Evolutionary conservation across 2,329 filamentous ascomycete genomes (phyloP), one percentile per base, ranked within the genome.

Genomic region (Dactylellina cionopaga): DNA sequence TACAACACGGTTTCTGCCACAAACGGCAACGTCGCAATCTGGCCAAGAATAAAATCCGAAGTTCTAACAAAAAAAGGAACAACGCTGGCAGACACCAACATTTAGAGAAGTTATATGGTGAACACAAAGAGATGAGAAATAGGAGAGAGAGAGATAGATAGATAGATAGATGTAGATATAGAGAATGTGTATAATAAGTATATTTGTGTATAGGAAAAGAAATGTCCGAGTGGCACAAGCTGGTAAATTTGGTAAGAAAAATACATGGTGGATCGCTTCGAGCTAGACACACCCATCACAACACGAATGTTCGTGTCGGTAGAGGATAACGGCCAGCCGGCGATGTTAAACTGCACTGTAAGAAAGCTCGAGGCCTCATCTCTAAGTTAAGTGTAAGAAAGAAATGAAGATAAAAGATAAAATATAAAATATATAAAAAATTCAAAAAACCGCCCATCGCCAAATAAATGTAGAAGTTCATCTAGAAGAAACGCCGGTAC

Each of bases 401-500:
- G 25, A 27, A 33, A 22, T 19, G 2, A 51, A 47, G 33, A 47
- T 46, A 25, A 49, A 66, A n/a, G 17, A 41, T 33, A 25, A 49
- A 11, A 33, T 54, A n/a, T 15, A 52, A 13, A 52, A n/a, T n/a
- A 68, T n/a, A 46, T 52, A 39, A 46, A 22, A 37, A 51, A 56
- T 41, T 25, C 41, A 66, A 49, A 56, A 37, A 29, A 5, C 49
- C 55, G 29, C 68, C 66, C 44, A 73, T 52, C 49, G 52, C 68
- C 62, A 37, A 29, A 46, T 25, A 54, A 54, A 63, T 19, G 37
- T 46, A 55, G 27, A 65, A 43, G 46, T 47, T 58, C 43, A 63
- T 71, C 66, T 71, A 71, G 58, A 71, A 58, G 47, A 47, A 63
- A 71, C 66, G 66, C 66, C 66, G 13, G 58, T 55, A 52, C 58